Percentiles rank a stretch among this genome's conserved stretches.
Conservation (phyloP, 2,329 filamentous ascomycete species). For the Penicillium expansum region DNA sequence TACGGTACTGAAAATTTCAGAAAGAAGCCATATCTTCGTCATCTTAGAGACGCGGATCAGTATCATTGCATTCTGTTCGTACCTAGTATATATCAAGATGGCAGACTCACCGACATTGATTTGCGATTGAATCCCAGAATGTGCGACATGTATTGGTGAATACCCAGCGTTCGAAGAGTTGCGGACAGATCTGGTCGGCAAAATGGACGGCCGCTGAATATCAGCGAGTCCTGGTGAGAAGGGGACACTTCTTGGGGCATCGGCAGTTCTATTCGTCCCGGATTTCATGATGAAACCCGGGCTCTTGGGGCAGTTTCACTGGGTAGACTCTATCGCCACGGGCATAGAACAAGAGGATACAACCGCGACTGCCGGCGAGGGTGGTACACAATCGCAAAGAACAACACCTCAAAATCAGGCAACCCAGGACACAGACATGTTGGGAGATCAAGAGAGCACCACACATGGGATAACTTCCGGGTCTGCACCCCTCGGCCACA, state of each 20-base stretch:
- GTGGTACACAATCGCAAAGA: background rate
- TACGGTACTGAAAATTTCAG: background rate
- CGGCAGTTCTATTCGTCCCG: background rate
- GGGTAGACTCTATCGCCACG: background rate
- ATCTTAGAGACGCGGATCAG: background rate
- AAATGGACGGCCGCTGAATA: too few species aligned
- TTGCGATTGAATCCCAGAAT: background rate
- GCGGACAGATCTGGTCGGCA: background rate
- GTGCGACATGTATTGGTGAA: background rate
- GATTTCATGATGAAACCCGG: background rate
- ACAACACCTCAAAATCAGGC: too few species aligned
- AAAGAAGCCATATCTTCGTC: background rate
- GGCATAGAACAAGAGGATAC: background rate
- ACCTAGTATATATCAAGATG: too few species aligned
- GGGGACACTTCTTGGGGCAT: background rate
- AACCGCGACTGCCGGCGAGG: background rate
- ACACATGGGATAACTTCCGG: background rate
- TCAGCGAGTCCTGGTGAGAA: background rate
- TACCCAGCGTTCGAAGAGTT: background rate
- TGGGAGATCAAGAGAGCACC: background rate
- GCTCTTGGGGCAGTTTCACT: background rate
- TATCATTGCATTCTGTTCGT: background rate
- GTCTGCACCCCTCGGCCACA: background rate
- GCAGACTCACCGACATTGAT: background rate
- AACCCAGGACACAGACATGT: background rate